Percentiles rank a stretch among this genome's conserved stretches.
Conservation (phyloP, 2,329 filamentous ascomycete genomes). For the Fusarium luffae region DNA sequence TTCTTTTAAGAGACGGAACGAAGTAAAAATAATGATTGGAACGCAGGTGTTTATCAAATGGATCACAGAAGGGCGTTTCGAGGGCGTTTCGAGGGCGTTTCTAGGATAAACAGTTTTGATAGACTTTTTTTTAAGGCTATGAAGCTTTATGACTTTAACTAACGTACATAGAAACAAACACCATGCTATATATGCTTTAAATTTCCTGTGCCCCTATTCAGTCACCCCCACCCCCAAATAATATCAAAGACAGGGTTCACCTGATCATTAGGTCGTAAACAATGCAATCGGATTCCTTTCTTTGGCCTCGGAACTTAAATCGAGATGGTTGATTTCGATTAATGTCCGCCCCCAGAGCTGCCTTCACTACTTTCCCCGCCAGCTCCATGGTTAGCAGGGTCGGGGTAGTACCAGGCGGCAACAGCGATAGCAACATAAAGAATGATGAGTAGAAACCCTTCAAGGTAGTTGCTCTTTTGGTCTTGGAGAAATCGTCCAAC, state of each 20-base stretch:
- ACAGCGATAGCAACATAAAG: conserved; percentile 71
- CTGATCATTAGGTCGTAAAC: conserved; percentile 24
- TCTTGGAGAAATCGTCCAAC: conserved; percentile 90
- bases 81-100: conserved; percentile 14
- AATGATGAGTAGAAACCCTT: conserved; percentile 82
- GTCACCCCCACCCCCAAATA: neutral
- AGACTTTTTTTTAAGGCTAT: neutral
- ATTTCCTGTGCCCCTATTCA: neutral
- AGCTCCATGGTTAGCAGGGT: conserved; percentile 45
- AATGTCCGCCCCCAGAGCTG: conserved; percentile 27
- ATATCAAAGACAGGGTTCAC: conserved; percentile 4
- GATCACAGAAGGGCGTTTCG: neutral
- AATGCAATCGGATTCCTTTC: neutral
- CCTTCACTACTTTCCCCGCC: conserved; percentile 2
- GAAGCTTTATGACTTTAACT: neutral
- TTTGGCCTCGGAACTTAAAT: neutral
- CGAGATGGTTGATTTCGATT: neutral
- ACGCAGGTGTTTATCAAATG: neutral
- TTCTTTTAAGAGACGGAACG: conserved; percentile 38
- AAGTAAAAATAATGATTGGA: neutral
- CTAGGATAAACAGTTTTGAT: neutral
- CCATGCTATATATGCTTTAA: conserved; percentile 5
- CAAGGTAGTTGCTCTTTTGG: conserved; percentile 89
- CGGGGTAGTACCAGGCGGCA: conserved; percentile 67
- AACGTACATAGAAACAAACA: neutral